These are phyloP conservation scores for Cladosporium sp. DNA, from an alignment of 2,329 filamentous ascomycete genomes.

Conservation along the genomic window DNA sequence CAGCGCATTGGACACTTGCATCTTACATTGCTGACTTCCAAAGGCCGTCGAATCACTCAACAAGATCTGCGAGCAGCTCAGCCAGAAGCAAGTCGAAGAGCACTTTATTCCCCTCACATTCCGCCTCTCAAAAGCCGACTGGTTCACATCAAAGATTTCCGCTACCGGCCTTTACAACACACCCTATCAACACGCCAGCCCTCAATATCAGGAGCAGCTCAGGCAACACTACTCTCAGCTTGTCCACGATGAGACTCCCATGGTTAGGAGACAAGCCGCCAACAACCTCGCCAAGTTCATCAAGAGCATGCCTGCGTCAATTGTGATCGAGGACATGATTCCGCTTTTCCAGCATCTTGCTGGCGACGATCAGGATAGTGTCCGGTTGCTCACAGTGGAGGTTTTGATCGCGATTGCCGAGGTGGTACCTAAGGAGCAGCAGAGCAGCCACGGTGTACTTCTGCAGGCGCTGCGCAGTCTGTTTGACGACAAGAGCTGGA, in stretches of 20 bases:
- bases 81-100: conserved; percentile 88
- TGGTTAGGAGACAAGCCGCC: conserved; percentile 95
- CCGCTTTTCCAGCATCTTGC: conserved; percentile 96
- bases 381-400: conserved; percentile 90
- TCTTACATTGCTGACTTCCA: conserved; percentile 28
- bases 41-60: conserved; percentile 98
- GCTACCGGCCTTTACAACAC: conserved; percentile 91
- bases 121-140: conserved; percentile 96
- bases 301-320: conserved; percentile 86
- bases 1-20: conserved; percentile 24
- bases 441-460: conserved; percentile 89
- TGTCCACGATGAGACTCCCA: conserved; percentile 97
- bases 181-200: conserved; percentile 86
- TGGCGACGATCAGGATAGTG: conserved; percentile 94
- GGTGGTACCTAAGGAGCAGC: conserved; percentile 95
- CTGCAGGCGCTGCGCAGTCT: conserved; percentile 84
- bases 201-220: conserved; percentile 82
- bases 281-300: conserved; percentile 97
- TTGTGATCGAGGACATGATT: conserved; percentile 98
- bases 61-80: conserved; percentile 95
- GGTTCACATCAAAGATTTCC: conserved; percentile 99
- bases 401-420: conserved; percentile 95
- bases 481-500: conserved; percentile 99
- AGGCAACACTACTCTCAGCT: conserved; percentile 87
- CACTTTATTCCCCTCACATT: conserved; percentile 94